Base-by-base conservation (phyloP, 352 stramenopile species). In the Globisporangium perplexum region DNA sequence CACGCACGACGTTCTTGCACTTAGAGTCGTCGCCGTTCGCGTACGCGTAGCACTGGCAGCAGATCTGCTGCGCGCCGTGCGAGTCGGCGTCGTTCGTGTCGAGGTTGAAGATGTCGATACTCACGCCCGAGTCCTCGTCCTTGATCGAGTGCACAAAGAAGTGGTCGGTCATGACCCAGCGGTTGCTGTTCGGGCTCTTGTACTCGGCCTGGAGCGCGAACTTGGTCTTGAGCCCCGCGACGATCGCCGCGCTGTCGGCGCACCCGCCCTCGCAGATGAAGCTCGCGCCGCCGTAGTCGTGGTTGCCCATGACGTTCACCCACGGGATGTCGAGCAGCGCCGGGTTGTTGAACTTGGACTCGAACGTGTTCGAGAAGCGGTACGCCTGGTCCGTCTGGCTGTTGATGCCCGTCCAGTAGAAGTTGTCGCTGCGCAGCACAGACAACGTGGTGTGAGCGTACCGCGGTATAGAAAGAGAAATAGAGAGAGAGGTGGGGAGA, bases 11-110 rank as follows among this genome's bases (percentile, higher is more conserved):
- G 36, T 81, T 79, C 50, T 74, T 76, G 55, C 77, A 90, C 38
- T 52, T 60, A n/a, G 65, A 59, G 57, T 83, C 68, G 22, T 71
- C 65, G 10, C 74, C 76, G 24, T 70, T 45, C 23, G 68, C 53
- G 57, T 91, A 93, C 15, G 74, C 83, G 56, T 88, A 93, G 69
- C 83, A 93, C 58, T 93, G 83, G 55, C 83, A 93, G 47, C 83
- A 93, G 17, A 88, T 81, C 45, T 93, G 75, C 48, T 75, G 71
- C 18, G 72, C 75, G 28, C 71, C 77, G 63, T 90, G 80, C 7
- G 74, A 72, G 30, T 69, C 76, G 0, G 79, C 79, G 44, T 86
- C 74, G 59, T 88, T 95, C 47, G 79, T 91, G 62, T 95, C 83
- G 18, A 95, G 38, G 55, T 91, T 95, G 52, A 91, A 95, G 30